Conservation (phyloP, 495 filamentous ascomycete genomes). For the Penicillium pancosmium region DNA sequence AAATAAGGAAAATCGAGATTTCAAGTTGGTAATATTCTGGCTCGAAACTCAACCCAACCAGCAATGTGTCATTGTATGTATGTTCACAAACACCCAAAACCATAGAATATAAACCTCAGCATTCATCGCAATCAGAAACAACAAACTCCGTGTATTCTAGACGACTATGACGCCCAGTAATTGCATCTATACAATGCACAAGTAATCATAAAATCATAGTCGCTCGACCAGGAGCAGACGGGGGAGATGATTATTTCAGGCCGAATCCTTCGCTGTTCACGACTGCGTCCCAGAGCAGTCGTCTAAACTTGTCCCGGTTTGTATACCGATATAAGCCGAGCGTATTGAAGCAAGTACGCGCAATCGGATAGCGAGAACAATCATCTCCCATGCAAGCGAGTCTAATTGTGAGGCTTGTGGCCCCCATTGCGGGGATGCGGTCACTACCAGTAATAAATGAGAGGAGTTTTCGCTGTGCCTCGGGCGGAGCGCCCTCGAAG, state of each 20-base stretch:
- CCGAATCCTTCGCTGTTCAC: constrained; percentile 93
- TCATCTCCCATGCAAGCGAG: constrained; percentile 78
- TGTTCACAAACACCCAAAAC: neutral
- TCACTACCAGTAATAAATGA: constrained; percentile 94
- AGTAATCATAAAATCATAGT: constrained; percentile 7
- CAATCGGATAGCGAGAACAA: constrained; percentile 74
- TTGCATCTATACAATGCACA: constrained; percentile 2
- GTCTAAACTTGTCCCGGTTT: constrained; percentile 65
- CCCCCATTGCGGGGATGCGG: constrained; percentile 88
- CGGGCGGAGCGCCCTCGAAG: constrained; percentile 65
- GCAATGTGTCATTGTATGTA: neutral
- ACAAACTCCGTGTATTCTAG: neutral
- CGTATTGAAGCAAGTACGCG: constrained; percentile 91
- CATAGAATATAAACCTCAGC: neutral
- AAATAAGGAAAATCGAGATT: neutral
- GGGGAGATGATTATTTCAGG: constrained; percentile 61
- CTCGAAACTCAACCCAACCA: neutral
- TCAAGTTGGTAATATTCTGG: neutral
- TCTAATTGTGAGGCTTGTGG: constrained; percentile 76
- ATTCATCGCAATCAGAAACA: neutral
- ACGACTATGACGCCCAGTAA: neutral
- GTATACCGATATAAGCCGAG: constrained; percentile 75
- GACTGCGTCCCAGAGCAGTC: constrained; percentile 82
- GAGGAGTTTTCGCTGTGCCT: constrained; percentile 75
- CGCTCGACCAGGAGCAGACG: constrained; percentile 13